Conservation (phyloP, 805 yeast species). For the Monosporozyma yasuniensis region DNA sequence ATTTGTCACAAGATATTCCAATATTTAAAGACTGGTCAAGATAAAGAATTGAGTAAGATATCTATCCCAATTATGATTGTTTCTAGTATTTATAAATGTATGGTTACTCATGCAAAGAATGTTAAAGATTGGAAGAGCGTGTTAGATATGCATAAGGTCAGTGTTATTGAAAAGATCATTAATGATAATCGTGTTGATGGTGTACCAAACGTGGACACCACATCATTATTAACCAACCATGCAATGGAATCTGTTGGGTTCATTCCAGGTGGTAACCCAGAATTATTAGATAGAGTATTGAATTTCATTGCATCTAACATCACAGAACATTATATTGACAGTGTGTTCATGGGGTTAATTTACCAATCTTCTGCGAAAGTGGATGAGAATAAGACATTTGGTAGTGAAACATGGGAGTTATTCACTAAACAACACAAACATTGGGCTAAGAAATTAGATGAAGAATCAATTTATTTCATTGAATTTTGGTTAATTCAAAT, state of each 20-base stretch:
- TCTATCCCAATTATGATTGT: conserved; percentile 46
- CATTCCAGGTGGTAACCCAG: conserved; percentile 26
- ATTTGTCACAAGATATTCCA: conserved; percentile 39
- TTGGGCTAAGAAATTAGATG: conserved; percentile 37
- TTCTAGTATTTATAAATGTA: conserved; percentile 36
- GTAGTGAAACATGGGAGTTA: conserved; percentile 47
- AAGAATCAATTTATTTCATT: background rate
- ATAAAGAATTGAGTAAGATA: conserved; percentile 40
- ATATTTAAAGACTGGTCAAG: conserved; percentile 24
- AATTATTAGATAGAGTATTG: conserved; percentile 42
- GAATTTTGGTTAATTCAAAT: background rate
- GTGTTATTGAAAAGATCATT: conserved; percentile 5
- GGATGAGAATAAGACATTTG: conserved; percentile 6
- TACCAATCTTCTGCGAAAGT: conserved; percentile 20
- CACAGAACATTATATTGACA: conserved; percentile 43
- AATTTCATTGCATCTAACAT: conserved; percentile 51
- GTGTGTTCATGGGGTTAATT: conserved; percentile 48
- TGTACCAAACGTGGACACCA: background rate
- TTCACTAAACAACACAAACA: conserved; percentile 41
- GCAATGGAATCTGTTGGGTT: conserved; percentile 47
- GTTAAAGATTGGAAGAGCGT: conserved; percentile 51
- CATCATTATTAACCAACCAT: conserved; percentile 8
- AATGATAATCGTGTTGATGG: background rate
- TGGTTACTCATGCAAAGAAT: conserved; percentile 33
- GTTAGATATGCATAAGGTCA: conserved; percentile 39